These are phyloP conservation scores for Talaromyces amestolkiae DNA, from an alignment of 2,329 filamentous ascomycete species.

Conservation along the genomic window DNA sequence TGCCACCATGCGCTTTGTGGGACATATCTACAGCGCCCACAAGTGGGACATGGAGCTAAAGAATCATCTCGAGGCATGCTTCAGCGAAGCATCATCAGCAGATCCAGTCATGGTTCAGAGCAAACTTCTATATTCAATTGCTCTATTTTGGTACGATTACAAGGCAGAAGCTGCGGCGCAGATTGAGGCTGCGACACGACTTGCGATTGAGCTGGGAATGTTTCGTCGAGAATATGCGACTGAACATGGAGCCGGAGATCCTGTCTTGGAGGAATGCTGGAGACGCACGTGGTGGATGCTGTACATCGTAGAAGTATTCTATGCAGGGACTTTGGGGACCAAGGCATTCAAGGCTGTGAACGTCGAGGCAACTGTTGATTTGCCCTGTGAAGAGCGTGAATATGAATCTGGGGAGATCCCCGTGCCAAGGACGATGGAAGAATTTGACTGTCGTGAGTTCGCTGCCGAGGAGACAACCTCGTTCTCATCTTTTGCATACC, in stretches of 20 bases:
- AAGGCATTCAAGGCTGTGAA: slow-evolving; percentile 26
- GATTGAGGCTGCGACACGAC: slow-evolving; percentile 24
- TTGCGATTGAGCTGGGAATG: slow-evolving; percentile 28
- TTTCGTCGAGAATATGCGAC: slow-evolving; percentile 29
- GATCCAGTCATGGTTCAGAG: slow-evolving; percentile 28
- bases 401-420: slow-evolving; percentile 29
- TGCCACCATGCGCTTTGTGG: slow-evolving; percentile 31
- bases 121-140: slow-evolving; percentile 29
- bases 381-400: slow-evolving; percentile 36
- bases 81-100: slow-evolving; percentile 13
- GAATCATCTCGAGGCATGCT: slow-evolving; percentile 21
- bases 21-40: slow-evolving; percentile 25
- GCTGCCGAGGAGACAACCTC: slow-evolving; percentile 18
- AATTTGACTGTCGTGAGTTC: slow-evolving; percentile 37
- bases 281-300: slow-evolving; percentile 39
- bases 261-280: slow-evolving; percentile 46
- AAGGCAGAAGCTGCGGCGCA: slow-evolving; percentile 23
- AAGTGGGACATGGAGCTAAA: slow-evolving; percentile 23
- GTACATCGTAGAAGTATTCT: slow-evolving; percentile 73
- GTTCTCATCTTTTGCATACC: slow-evolving; percentile 37
- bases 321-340: slow-evolving; percentile 59
- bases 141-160: slow-evolving; percentile 27
- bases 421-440: slow-evolving; percentile 29
- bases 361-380: slow-evolving; percentile 27
- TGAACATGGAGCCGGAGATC: slow-evolving; percentile 55